Conservation (phyloP, 2,329 filamentous ascomycete genomes). For the Alternaria postmessia region DNA sequence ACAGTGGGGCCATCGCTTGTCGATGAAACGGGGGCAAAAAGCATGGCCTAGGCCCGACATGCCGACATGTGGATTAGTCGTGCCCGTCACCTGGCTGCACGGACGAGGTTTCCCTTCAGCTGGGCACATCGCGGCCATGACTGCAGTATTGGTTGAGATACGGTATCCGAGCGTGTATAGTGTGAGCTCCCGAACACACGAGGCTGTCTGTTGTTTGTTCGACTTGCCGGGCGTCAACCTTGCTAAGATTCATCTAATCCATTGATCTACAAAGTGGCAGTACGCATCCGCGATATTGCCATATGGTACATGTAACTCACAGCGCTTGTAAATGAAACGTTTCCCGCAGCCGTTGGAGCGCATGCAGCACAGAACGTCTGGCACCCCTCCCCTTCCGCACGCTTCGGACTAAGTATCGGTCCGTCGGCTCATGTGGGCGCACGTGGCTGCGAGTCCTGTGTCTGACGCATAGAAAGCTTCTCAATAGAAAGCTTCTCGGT, state of each 20-base stretch:
- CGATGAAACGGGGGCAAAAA: conserved; percentile 5
- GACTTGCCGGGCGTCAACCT: background rate
- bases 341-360: background rate
- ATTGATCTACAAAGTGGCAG: background rate
- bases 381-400: background rate
- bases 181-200: background rate
- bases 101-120: background rate
- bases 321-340: background rate
- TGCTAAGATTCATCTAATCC: background rate
- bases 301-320: background rate
- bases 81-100: background rate
- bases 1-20: conserved; percentile 17
- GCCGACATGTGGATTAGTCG: conserved; percentile 5
- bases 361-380: background rate
- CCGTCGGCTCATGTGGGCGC: background rate
- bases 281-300: background rate
- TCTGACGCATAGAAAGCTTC: background rate
- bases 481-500: background rate
- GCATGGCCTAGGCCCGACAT: conserved; percentile 8
- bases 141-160: conserved; percentile 4
- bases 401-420: background rate
- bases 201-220: background rate
- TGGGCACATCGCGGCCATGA: background rate
- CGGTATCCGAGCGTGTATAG: background rate
- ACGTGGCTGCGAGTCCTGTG: background rate